Percentiles rank a stretch among this genome's conserved stretches.
Conservation (phyloP, 2,329 filamentous ascomycete genomes). For the Fusarium sp. region DNA sequence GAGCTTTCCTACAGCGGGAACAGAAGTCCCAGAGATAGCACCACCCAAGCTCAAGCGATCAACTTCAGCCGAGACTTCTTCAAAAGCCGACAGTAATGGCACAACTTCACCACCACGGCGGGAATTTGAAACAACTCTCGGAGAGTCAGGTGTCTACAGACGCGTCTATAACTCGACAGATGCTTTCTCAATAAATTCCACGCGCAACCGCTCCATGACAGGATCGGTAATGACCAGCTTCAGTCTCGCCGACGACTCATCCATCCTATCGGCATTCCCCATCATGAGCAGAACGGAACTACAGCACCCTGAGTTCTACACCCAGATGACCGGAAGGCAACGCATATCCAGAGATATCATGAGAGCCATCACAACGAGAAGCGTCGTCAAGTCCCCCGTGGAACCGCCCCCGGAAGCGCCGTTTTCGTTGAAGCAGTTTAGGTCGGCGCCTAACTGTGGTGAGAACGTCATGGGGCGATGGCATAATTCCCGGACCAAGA, state of each 20-base stretch:
- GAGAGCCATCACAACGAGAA: slow-evolving; percentile 21
- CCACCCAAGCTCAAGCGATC: slow-evolving; percentile 5
- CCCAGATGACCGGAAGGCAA: slow-evolving; percentile 9
- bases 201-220: background rate
- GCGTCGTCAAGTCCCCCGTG: slow-evolving; percentile 14
- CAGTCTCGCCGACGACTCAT: slow-evolving; percentile 22
- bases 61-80: slow-evolving; percentile 8
- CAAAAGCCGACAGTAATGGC: background rate
- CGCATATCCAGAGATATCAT: slow-evolving; percentile 17
- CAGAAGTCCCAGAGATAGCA: background rate
- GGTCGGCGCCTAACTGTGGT: slow-evolving; percentile 20
- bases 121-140: slow-evolving; percentile 7
- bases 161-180: slow-evolving; percentile 24
- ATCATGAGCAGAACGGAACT: slow-evolving; percentile 28
- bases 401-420: slow-evolving; percentile 7
- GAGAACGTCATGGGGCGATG: slow-evolving; percentile 21
- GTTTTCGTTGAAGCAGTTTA: slow-evolving; percentile 23
- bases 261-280: slow-evolving; percentile 20
- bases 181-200: slow-evolving; percentile 9
- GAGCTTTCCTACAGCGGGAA: background rate
- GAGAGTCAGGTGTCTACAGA: slow-evolving; percentile 10
- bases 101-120: background rate
- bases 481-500: slow-evolving; percentile 20
- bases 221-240: slow-evolving; percentile 24
- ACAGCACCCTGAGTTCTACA: slow-evolving; percentile 24